Conservation (phyloP, 2,329 filamentous ascomycete species). For the Eurotiales sp. region DNA sequence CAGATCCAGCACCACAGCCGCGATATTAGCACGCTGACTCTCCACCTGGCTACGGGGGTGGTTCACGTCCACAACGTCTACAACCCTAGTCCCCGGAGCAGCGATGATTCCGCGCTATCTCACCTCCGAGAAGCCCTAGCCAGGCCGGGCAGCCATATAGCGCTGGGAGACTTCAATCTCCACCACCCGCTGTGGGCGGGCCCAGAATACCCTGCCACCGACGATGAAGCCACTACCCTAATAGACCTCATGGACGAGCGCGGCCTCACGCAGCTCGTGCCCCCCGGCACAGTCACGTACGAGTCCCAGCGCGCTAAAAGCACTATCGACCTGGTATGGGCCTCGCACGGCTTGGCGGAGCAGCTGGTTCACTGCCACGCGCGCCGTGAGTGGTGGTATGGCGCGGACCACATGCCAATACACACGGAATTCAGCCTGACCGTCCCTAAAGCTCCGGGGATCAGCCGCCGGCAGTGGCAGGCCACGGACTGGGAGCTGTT, state of each 20-base stretch:
- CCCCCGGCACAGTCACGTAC: constrained; percentile 6
- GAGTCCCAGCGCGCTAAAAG: not conserved
- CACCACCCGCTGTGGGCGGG: constrained; percentile 11
- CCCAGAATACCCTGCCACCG: not conserved
- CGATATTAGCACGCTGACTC: not conserved
- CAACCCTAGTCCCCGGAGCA: not conserved
- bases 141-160: too few relatives aligned
- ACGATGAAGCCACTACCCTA: constrained; percentile 3
- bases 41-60: not conserved
- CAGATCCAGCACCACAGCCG: not conserved
- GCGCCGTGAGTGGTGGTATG: not conserved
- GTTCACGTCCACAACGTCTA: not conserved
- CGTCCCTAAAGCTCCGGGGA: not conserved
- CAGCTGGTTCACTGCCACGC: not conserved
- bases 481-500: not conserved
- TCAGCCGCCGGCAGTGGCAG: not conserved
- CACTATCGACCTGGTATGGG: constrained; percentile 11
- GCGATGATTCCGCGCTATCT: constrained; percentile 5
- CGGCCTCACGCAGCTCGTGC: constrained; percentile 4
- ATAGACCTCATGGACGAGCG: not conserved
- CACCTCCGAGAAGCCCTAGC: too few relatives aligned
- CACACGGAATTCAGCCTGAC: not conserved
- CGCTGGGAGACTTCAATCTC: constrained; percentile 13
- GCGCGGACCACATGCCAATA: not conserved
- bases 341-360: not conserved